Evolutionary conservation across 768 basidiomycete genomes (phyloP), one percentile per base, ranked within the genome.

Genomic region (Agrocybe chaxingu): DNA sequence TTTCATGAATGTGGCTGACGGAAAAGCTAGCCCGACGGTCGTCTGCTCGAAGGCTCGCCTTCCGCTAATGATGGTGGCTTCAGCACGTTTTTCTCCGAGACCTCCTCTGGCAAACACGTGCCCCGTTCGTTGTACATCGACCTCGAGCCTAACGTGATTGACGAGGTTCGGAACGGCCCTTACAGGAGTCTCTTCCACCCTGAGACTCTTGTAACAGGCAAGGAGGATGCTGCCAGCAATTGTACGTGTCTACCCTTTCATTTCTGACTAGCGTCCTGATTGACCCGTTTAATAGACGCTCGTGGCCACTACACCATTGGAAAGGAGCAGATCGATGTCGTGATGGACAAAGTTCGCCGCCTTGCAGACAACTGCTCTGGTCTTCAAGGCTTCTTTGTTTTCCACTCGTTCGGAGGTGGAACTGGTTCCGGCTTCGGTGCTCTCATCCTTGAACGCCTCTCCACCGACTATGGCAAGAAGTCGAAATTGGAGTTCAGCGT

Each of bases 201-300:
- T 8, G 97, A 98, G 81, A 95, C 97, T 52, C 84, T 99, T 69
- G 82, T 99, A 62, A 93, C 90, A 50, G 97, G 97, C 59, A 99
- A 98, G 76, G 97, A 99, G 76, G 97, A 99, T 68, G 97, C 97
- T 51, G 97, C 97, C 54, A 98, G 94, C 80, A 99, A 99, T 75
- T 99, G 95, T 95, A 71, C 51, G 75, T 64, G 16, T 16, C 36
- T 11, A 16, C 24, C 42, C 19, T 42, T 44, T 45, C 46, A 31
- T 54, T 19, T 38, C 45, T 42, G 19, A 40, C 33, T 16, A 37
- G 32, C n/a, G 37, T 39, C 35, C 36, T 40, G 43, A 43, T 45
- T 44, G 44, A 35, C 16, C 31, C 50, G 39, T 45, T 54, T 42
- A 44, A 13, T 57, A 97, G 95, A 98, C 74, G 96, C 96, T 57